Conservation (phyloP, 495 filamentous ascomycete species). For the Diplogelasinospora grovesii region DNA sequence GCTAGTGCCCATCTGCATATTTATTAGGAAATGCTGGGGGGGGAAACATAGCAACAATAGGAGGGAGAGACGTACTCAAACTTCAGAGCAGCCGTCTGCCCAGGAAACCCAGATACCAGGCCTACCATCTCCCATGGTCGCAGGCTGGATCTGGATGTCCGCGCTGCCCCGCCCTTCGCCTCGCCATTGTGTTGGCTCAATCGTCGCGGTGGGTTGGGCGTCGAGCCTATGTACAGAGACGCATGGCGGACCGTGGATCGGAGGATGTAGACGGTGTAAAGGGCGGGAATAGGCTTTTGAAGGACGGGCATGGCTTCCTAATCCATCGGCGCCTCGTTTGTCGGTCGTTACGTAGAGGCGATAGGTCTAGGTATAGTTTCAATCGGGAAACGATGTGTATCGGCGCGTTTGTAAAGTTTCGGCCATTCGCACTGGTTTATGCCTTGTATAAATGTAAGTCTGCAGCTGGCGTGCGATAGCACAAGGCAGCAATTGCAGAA, state of each 20-base stretch:
- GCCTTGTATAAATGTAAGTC: too few relatives aligned
- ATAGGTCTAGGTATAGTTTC: not conserved
- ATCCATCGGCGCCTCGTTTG: constrained; percentile 1
- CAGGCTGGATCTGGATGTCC: constrained; percentile 57
- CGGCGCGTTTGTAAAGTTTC: not conserved
- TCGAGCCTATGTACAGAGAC: constrained; percentile 82
- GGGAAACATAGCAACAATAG: not conserved
- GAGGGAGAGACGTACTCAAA: constrained; percentile 66
- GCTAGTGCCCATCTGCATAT: constrained; percentile 80
- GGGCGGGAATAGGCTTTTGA: constrained; percentile 46
- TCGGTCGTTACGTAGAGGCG: too few relatives aligned
- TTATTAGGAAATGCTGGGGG: not conserved
- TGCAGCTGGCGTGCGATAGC: too few relatives aligned
- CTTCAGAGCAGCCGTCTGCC: constrained; percentile 77
- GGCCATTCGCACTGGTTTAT: too few relatives aligned
- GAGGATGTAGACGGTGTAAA: constrained; percentile 71
- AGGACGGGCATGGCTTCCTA: constrained; percentile 25
- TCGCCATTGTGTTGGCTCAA: constrained; percentile 86
- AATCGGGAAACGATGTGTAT: not conserved
- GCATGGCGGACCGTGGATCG: constrained; percentile 63
- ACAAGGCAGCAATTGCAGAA: too few relatives aligned
- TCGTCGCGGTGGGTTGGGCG: constrained; percentile 75
- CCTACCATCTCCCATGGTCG: constrained; percentile 92
- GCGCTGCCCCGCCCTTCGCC: constrained; percentile 67
- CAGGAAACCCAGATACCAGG: constrained; percentile 84